Evolutionary conservation across 495 filamentous ascomycete genomes (phyloP).

Genomic region (Xylaria curta): DNA sequence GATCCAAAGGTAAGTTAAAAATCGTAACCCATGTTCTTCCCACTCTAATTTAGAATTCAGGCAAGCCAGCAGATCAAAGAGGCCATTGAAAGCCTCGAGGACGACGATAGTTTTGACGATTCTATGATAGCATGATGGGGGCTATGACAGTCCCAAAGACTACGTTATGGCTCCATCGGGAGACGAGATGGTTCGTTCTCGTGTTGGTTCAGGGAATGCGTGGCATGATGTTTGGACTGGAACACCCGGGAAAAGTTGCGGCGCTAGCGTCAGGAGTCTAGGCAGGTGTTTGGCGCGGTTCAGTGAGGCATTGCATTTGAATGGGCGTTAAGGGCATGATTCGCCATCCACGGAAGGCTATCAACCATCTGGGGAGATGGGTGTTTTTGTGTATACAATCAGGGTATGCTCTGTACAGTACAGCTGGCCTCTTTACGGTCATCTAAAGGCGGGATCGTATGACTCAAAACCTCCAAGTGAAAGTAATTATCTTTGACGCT

Average conservation of each 20-base stretch:
- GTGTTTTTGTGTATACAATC: constrained; percentile 29
- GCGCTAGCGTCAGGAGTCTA: constrained; percentile 26
- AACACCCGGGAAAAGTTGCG: constrained; percentile 5
- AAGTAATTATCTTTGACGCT: background rate
- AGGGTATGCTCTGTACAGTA: constrained; percentile 25
- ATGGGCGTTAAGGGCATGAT: constrained; percentile 27
- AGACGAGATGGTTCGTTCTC: constrained; percentile 5
- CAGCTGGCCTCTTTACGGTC: constrained; percentile 11
- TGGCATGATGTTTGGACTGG: constrained; percentile 20
- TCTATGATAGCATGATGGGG: constrained; percentile 55
- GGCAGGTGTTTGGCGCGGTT: constrained; percentile 18
- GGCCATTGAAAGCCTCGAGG: constrained; percentile 86
- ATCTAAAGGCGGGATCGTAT: constrained; percentile 12
- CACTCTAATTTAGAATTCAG: constrained; percentile 55
- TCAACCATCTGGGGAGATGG: constrained; percentile 19
- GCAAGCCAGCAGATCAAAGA: constrained; percentile 91
- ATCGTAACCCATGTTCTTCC: background rate
- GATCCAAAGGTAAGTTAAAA: constrained; percentile 80
- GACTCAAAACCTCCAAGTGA: background rate
- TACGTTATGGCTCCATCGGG: constrained; percentile 12
- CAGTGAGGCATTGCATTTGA: constrained; percentile 22
- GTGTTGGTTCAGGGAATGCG: constrained; percentile 20
- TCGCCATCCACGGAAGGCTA: constrained; percentile 23
- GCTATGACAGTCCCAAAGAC: constrained; percentile 23
- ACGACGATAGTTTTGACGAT: constrained; percentile 81